Base-by-base conservation (phyloP, 306 rosid genomes). In the Corylus americana region DNA sequence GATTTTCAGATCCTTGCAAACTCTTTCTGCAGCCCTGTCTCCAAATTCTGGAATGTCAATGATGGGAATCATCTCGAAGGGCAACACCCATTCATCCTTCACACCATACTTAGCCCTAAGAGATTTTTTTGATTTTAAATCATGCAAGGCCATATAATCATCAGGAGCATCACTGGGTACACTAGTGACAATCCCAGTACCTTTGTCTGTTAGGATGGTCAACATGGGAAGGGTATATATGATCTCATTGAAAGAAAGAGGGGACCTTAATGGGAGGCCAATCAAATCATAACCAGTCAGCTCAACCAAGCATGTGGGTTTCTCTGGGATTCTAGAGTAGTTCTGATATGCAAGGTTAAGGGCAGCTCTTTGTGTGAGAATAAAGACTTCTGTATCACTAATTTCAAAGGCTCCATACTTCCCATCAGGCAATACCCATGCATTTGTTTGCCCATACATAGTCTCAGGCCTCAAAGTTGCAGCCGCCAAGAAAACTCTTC, bases 141-240 rank as follows among this genome's bases (percentile, higher is more conserved):
- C 98, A 22, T 87, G 93, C 92, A 94, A 81, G 3, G 97, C 95
- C 95, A 92, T 94, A 79, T 90, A 94, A 77, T 94, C 98, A 85
- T 94, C 98, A 2, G 98, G 98, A 70, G 98, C 90, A 83, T 94
- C 98, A 81, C 95, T 90, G 17, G 98, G 98, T 70, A 94, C 98
- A 78, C 97, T 92, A 45, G 98, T 94, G 71, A 94, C 98, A 11
- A 94, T 87, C 55, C 98, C 98, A 11, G 98, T 91, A 74, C 98
- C 98, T 85, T 94, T 94, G 76, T 94, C 97, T 83, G 94, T 94
- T 69, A 94, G 83, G 77, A 94, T 88, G 50, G 97, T 91, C 86
- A 94, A 47, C 98, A 94, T 94, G 20, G 98, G 98, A 84, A 94
- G 98, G 6, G 95, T 94, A 81, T 94, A 92, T 64, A 94, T 92